Percentiles rank a stretch among this genome's conserved stretches.
phyloP scores from a whole-genome alignment of 495 filamentous ascomycete genomes.

The Penicillium lividum region DNA sequence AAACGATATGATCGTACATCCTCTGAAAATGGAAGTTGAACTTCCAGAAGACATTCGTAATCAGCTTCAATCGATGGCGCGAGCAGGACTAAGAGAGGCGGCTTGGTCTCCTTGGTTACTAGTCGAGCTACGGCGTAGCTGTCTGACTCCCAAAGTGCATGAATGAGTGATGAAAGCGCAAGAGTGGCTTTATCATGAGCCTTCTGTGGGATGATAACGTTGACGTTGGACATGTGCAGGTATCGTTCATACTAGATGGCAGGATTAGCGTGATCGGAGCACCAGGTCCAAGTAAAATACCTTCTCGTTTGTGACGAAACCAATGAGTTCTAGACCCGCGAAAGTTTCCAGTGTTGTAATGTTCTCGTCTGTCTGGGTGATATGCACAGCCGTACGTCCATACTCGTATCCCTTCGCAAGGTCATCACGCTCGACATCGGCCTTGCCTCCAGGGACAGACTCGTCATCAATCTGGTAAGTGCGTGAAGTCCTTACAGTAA shows the following conservation, averaged over 20 bases:
- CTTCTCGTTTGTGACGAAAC: conserved; percentile 75
- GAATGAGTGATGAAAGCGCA: conserved; percentile 86
- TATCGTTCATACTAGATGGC: conserved; percentile 73
- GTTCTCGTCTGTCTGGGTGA: conserved; percentile 78
- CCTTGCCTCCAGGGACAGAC: conserved; percentile 72
- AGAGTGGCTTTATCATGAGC: conserved; percentile 74
- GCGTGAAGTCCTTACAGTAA: conserved; percentile 67
- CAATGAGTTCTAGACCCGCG: conserved; percentile 75
- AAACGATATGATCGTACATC: conserved; percentile 89
- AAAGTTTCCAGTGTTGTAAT: conserved; percentile 78
- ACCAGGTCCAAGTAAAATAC: conserved; percentile 41
- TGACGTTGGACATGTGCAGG: conserved; percentile 76
- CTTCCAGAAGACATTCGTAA: conserved; percentile 85
- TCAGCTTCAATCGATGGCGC: conserved; percentile 79
- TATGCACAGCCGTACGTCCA: conserved; percentile 86
- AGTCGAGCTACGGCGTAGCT: conserved; percentile 86
- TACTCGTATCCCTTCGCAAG: conserved; percentile 94
- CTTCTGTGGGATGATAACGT: conserved; percentile 71
- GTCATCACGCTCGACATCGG: conserved; percentile 79
- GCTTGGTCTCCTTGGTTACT: conserved; percentile 76
- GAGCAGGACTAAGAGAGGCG: conserved; percentile 77
- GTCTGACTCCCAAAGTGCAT: conserved; percentile 81
- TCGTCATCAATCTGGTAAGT: conserved; percentile 80
- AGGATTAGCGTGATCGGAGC: conserved; percentile 10
- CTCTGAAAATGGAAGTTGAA: conserved; percentile 92